Conservation (phyloP, 176 grass and related monocot genomes). For the Chrysopogon serrulatus region DNA sequence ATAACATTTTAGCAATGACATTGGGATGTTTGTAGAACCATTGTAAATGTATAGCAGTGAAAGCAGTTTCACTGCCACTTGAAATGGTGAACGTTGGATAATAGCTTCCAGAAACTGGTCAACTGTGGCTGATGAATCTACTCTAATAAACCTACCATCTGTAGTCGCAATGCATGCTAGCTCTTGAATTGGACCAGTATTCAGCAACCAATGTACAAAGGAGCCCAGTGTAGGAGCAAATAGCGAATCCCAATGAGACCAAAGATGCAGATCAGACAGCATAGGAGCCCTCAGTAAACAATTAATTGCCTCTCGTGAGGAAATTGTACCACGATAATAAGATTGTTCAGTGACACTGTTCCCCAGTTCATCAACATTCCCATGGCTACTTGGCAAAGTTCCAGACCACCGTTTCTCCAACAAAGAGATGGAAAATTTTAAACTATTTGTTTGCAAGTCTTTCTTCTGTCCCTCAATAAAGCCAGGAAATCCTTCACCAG, state of each 20-base stretch:
- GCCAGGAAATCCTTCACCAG: slow-evolving; percentile 21
- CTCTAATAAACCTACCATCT: slow-evolving; percentile 71
- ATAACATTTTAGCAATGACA: slow-evolving; percentile 90
- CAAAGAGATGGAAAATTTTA: slow-evolving; percentile 73
- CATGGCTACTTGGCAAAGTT: slow-evolving; percentile 16
- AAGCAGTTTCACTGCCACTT: slow-evolving; percentile 71
- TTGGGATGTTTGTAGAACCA: slow-evolving; percentile 62
- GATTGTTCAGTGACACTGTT: slow-evolving; percentile 29
- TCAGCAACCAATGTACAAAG: slow-evolving; percentile 77
- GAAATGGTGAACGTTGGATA: slow-evolving; percentile 68
- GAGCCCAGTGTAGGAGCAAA: slow-evolving; percentile 84
- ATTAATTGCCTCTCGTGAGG: slow-evolving; percentile 54
- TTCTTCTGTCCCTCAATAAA: slow-evolving; percentile 37
- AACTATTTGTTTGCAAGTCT: slow-evolving; percentile 35
- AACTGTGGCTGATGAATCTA: slow-evolving; percentile 69
- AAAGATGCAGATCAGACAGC: slow-evolving; percentile 86
- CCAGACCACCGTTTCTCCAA: slow-evolving; percentile 68
- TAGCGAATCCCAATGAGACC: slow-evolving; percentile 84
- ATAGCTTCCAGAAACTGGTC: slow-evolving; percentile 86
- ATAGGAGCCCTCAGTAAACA: slow-evolving; percentile 86
- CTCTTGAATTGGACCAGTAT: slow-evolving; percentile 49
- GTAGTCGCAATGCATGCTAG: slow-evolving; percentile 74
- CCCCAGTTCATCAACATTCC: slow-evolving; percentile 11
- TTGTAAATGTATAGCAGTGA: slow-evolving; percentile 78
- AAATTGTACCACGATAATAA: slow-evolving; percentile 42